Percentiles rank a stretch among this genome's conserved stretches.
Evolutionary conservation across 2,329 filamentous ascomycete species (phyloP).

Genomic region (Phialophora tarda): DNA sequence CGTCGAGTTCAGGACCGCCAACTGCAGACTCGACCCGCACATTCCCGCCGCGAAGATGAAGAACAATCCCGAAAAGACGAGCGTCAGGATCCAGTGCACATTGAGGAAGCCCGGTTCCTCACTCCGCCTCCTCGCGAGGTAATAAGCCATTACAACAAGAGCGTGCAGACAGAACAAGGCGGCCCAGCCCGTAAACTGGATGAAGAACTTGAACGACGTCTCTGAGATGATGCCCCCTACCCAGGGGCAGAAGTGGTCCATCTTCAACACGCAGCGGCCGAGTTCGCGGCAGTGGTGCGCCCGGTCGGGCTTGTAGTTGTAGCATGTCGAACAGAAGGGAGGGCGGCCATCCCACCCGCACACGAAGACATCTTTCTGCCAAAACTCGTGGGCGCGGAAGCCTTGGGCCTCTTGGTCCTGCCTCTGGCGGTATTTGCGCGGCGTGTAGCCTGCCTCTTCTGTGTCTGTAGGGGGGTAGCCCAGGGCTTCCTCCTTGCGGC

Average conservation of each 20-base stretch:
- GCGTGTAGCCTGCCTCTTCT: slow-evolving; percentile 21
- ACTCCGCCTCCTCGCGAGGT: slow-evolving; percentile 61
- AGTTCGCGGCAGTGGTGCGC: slow-evolving; percentile 86
- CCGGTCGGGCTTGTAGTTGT: slow-evolving; percentile 85
- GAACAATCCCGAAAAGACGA: slow-evolving; percentile 74
- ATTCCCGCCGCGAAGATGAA: slow-evolving; percentile 80
- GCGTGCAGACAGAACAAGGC: slow-evolving; percentile 69
- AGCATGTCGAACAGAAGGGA: slow-evolving; percentile 82
- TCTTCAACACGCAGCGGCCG: slow-evolving; percentile 79
- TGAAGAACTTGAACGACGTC: slow-evolving; percentile 86
- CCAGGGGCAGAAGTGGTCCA: slow-evolving; percentile 96
- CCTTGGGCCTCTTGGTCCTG: slow-evolving; percentile 39
- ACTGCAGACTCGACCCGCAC: slow-evolving; percentile 72
- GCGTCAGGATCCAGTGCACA: slow-evolving; percentile 67
- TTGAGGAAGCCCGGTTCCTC: slow-evolving; percentile 51
- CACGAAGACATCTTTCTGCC: slow-evolving; percentile 75
- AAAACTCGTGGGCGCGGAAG: slow-evolving; percentile 41
- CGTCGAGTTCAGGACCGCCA: slow-evolving; percentile 75
- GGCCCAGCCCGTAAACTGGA: slow-evolving; percentile 82
- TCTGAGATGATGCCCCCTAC: slow-evolving; percentile 93
- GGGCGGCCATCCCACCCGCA: slow-evolving; percentile 85
- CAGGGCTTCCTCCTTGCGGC: slow-evolving; percentile 30
- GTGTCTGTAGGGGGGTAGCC: slow-evolving; percentile 22
- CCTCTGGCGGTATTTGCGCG: slow-evolving; percentile 23
- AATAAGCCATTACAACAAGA: slow-evolving; percentile 68